These are phyloP conservation scores for Fagopyrum esculentum DNA, from an alignment of 148 eudicot genomes.

Conservation along the genomic window DNA sequence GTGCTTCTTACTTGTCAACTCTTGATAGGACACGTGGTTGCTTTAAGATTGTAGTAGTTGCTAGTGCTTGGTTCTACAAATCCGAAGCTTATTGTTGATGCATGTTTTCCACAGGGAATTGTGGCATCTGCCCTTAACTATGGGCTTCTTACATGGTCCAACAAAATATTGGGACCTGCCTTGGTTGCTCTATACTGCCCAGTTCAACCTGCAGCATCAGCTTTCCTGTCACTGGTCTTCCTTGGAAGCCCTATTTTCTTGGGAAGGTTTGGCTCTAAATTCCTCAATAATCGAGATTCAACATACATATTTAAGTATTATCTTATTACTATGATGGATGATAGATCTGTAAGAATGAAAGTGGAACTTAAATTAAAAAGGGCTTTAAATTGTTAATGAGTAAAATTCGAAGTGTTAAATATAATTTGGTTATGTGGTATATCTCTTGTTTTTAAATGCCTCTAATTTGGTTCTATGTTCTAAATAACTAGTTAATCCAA, in stretches of 20 bases:
- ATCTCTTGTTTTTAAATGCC: no score
- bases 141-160: constrained; percentile 80
- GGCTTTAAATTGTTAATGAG: background rate
- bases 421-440: background rate
- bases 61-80: background rate
- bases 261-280: constrained; percentile 55
- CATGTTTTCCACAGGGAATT: constrained; percentile 50
- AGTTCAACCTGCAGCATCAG: constrained; percentile 85
- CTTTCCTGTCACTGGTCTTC: constrained; percentile 59
- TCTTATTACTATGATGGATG: background rate
- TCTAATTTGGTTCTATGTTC: no score
- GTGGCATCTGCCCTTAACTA: constrained; percentile 77
- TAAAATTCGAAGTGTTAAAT: background rate
- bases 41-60: background rate
- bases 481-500: no score
- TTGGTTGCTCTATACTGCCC: constrained; percentile 83
- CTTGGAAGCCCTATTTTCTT: constrained; percentile 77
- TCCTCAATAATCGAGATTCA: background rate
- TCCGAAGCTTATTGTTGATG: background rate
- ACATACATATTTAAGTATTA: background rate
- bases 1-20: background rate
- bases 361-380: background rate
- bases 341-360: background rate
- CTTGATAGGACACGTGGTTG: background rate
- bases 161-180: constrained; percentile 80